Base-by-base conservation (phyloP, 345 rosid genomes). In the Conringia planisiliqua region DNA sequence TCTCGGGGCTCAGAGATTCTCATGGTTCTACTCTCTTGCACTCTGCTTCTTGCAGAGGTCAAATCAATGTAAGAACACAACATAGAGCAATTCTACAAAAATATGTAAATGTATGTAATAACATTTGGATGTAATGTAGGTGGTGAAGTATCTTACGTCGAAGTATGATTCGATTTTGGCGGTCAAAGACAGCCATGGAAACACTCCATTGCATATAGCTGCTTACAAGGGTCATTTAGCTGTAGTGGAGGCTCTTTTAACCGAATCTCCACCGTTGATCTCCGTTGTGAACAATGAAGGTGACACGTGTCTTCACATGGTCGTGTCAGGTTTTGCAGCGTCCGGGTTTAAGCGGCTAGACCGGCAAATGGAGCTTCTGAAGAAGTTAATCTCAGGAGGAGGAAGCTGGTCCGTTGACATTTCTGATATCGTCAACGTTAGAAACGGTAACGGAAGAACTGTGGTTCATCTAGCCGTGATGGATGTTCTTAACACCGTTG, bases 271-370 rank as follows among this genome's bases (percentile, higher is more conserved):
- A 14, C 73, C 84, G 33, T 71, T 90, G 46, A 73, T 80, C 58
- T 80, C 83, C 2, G 10, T 30, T 12, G 78, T 77, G 20, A 95
- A 95, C 81, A 66, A 62, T 10, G 74, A 80, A 17, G 97, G 99
- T 10, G 90, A 90, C 79, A 90, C 96, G 48, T 92, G 86, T 73
- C 90, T 95, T 68, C 99, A 95, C 71, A 79, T 85, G 83, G 96
- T 85, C n/a, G 93, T 95, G 38, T 84, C 94, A 6, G 92, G 90
- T 52, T 92, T 92, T 61, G 80, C 86, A 42, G 83, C 86, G 5
- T 78, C 91, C 2, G 96, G 99, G 13, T 95, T 95, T 68, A 88
- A 78, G 35, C 82, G 97, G 77, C 76, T 87, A 26, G 97, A 92
- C 61, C 58, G 66, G 59, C 99, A 90, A 78, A 80, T 89, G 59